Evolutionary conservation across 2,329 filamentous ascomycete genomes (phyloP), one percentile per base, ranked within the genome.

Genomic region (Chrysoporthe cubensis): DNA sequence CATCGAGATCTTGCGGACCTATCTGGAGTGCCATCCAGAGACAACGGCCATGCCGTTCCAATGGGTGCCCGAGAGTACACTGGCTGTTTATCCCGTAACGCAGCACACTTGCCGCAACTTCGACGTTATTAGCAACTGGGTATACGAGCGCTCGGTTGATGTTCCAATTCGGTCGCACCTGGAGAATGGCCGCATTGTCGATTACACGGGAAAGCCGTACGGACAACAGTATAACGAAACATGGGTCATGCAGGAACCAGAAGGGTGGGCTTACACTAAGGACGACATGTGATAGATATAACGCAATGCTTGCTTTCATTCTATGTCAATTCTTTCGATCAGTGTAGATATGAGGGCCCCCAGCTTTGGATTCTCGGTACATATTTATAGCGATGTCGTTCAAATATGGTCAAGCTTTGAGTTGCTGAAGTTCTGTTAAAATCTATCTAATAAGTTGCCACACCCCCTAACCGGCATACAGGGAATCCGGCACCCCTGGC

Each of bases 41-140:
- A 66, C 46, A n/a, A 58, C 65, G 4, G 65, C 60, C 32, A 63
- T 66, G 65, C 60, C 65, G 2, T 63, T 63, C 32, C 54, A 63
- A 42, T 61, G 56, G 65, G 14, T 60, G 21, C 37, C 42, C 4
- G 40, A 62, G 16, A 66, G 59, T 13, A 18, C 52, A 6, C 9
- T 56, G 18, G 48, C 50, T 4, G 54, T 59, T 9, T 62, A 66
- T 42, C 46, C 65, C 6, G 52, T 42, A 13, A 58, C 52, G 11
- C 21, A 40, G 42, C 65, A 66, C 26, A 66, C 65, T 4, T 66
- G 65, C 52, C 60, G 60, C 26, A 66, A 66, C 52, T 66, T 57
- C 4, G 65, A 66, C 34, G 50, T 66, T 18, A 62, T 66, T 14
- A 62, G 65, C 13, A 60, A 63, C 18, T 66, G 65, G 65, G 65